phyloP scores from a whole-genome alignment of 495 filamentous ascomycete genomes.

The Chaetomidium leptoderma region DNA sequence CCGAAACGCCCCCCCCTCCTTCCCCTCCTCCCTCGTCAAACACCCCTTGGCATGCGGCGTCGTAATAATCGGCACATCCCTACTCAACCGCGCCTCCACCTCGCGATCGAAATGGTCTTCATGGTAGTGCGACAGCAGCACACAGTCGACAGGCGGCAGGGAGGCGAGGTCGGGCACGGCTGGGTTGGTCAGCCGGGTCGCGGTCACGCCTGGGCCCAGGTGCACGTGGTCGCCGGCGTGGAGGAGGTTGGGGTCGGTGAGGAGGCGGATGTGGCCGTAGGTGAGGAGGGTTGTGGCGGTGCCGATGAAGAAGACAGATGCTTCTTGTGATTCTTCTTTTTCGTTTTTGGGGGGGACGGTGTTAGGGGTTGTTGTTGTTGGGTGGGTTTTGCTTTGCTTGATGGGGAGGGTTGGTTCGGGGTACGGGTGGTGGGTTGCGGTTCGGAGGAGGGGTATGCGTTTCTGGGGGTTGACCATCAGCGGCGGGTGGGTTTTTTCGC shows the following conservation, averaged over 20 bases:
- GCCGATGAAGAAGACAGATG: conserved; percentile 54
- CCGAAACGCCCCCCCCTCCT: conserved; percentile 50
- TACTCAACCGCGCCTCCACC: conserved; percentile 55
- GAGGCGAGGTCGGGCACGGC: conserved; percentile 54
- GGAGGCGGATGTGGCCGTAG: conserved; percentile 58
- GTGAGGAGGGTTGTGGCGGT: conserved; percentile 64
- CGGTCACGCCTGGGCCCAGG: conserved; percentile 58
- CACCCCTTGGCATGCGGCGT: conserved; percentile 58
- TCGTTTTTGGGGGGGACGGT: not conserved
- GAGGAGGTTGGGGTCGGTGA: conserved; percentile 71
- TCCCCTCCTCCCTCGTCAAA: conserved; percentile 40
- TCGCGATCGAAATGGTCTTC: conserved; percentile 62
- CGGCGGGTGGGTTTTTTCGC: conserved; percentile 7
- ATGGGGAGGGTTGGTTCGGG: conserved; percentile 19
- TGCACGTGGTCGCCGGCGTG: conserved; percentile 66
- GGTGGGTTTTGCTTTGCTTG: conserved; percentile 19
- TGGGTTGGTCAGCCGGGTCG: conserved; percentile 52
- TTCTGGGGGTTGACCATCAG: conserved; percentile 25
- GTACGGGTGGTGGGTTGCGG: conserved; percentile 15
- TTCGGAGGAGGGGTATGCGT: conserved; percentile 24
- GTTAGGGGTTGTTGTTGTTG: conserved; percentile 1
- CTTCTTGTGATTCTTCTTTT: conserved; percentile 20
- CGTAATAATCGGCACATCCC: conserved; percentile 60
- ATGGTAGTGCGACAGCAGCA: conserved; percentile 65
- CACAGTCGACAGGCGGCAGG: conserved; percentile 57